Conservation (phyloP, 495 filamentous ascomycete species). For the Podospora sp. region DNA sequence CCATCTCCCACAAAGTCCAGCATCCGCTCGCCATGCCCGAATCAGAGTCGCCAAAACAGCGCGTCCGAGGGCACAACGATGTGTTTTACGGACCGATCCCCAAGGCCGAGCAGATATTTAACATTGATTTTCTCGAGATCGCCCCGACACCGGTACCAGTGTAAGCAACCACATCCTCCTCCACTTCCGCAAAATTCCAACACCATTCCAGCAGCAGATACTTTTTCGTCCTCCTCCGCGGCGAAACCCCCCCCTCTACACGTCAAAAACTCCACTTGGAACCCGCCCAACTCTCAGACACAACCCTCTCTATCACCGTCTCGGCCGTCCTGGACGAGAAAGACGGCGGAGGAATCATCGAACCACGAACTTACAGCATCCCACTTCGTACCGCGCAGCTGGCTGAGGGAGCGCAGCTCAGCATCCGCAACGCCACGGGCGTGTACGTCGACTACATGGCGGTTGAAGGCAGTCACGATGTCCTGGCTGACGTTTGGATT, state of each 20-base stretch:
- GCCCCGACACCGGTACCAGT: conserved; percentile 12
- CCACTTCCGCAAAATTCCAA: background rate
- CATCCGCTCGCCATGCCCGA: background rate
- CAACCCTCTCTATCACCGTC: conserved; percentile 11
- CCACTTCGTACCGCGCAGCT: conserved; percentile 13
- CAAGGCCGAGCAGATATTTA: conserved; percentile 12
- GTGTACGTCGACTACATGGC: conserved; percentile 13
- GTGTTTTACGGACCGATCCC: conserved; percentile 14
- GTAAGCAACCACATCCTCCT: conserved; percentile 1
- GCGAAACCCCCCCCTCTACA: conserved; percentile 2
- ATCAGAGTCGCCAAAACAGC: background rate
- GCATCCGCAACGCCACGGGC: conserved; percentile 12
- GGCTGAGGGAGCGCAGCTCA: conserved; percentile 12
- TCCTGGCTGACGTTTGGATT: conserved; percentile 15
- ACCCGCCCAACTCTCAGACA: conserved; percentile 4
- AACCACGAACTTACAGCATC: too few relatives aligned
- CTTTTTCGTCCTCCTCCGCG: conserved; percentile 18
- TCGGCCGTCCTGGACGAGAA: background rate
- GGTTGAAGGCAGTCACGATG: background rate
- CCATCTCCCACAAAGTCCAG: background rate
- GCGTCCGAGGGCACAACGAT: conserved; percentile 11
- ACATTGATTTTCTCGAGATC: conserved; percentile 15
- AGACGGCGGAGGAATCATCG: background rate
- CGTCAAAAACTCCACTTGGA: background rate
- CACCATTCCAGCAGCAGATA: background rate